Base-by-base conservation (phyloP, 805 yeast genomes). In the Kodamaea hsintzibuensis region DNA sequence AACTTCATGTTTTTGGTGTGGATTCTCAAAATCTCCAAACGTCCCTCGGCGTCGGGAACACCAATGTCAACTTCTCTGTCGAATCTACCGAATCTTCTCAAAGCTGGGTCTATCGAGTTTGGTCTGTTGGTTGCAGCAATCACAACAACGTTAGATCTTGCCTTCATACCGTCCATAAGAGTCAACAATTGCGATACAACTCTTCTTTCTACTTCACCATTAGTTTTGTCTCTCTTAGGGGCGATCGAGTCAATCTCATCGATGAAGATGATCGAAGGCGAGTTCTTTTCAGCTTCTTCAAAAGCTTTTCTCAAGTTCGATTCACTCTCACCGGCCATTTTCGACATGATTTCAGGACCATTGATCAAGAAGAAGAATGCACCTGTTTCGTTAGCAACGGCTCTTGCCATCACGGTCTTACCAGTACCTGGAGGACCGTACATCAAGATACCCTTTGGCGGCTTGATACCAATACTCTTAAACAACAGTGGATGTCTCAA, bases 361-460 rank as follows among this genome's bases (percentile, higher is more conserved):
- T 95, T 95, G 73, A 95, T 95, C 65, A 95, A 82, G 73, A 95
- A 95, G 83, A 95, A 95, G 72, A 95, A 95, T 1, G 99, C 99
- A 68, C 99, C 99, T 19, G 99, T 95, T 76, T 95, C 99, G 66
- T 95, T 95, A 47, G 99, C 99, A 51, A 95, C 99, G n/a, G 99
- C 99, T 72, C 99, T 86, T 1, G 99, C 99, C 97, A 95, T 91
- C 62, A 95, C 81, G 33, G 99, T 95, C 77, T 95, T 95, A 89
- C 99, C 99, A 13, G 99, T 95, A 84, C 99, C 99, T 35, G 99
- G 99, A 49, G 99, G 99, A 68, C 99, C 99, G 72, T 89, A 95
- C 96, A 90, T 89, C 68, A 95, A 82, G 57, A 95, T 91, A 79
- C 99, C 99, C 73, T 91, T 89, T 60, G 99, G 99, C 43, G 99